Evolutionary conservation across 495 filamentous ascomycete species (phyloP), one percentile per base, ranked within the genome.

Genomic region (Polyplosphaeria fusca): DNA sequence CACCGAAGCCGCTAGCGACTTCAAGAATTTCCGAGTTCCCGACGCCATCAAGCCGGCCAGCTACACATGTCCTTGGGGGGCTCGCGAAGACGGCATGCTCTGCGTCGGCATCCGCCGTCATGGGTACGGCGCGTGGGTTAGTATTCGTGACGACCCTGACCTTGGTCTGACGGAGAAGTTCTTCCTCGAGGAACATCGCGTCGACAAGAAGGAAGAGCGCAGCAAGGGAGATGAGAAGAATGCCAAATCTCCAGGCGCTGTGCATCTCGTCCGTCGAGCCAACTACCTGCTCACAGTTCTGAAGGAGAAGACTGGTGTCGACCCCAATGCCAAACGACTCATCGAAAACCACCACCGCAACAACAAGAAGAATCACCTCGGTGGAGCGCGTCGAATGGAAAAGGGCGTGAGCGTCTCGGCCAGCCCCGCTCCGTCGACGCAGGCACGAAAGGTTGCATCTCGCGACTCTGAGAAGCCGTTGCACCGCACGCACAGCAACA

Each of bases 131-230:
- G 89, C 90, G 16, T 99, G 93, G 93, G 77, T 81, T 2, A 81
- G 87, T 55, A 97, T 99, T 64, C 84, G 92, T 9, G 94, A 97
- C 62, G 93, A 99, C 65, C 76, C 82, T 4, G 91, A 96, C 47
- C 80, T 99, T 16, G 84, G 79, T 3, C 85, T 99, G 73, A 76
- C 77, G 2, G 93, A 96, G 60, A 97, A 96, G 67, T 90, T 97
- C 68, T 99, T 94, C 74, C 70, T 99, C 4, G 93, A 99, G 68
- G 93, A 99, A 66, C 91, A 96, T 68, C 87, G 91, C n/a, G 92
- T 96, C 20, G 94, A 92, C 68, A 88, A 94, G 70, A 97, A 97
- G 65, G 91, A 91, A 58, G 89, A 96, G 63, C 87, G 93, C 16
- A 79, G 77, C 56, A 88, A 89, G 60, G 81, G 75, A 0, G 88